These are phyloP conservation scores for Ophiostoma sp. DNA, from an alignment of 2,329 filamentous ascomycete genomes.

Conservation along the genomic window DNA sequence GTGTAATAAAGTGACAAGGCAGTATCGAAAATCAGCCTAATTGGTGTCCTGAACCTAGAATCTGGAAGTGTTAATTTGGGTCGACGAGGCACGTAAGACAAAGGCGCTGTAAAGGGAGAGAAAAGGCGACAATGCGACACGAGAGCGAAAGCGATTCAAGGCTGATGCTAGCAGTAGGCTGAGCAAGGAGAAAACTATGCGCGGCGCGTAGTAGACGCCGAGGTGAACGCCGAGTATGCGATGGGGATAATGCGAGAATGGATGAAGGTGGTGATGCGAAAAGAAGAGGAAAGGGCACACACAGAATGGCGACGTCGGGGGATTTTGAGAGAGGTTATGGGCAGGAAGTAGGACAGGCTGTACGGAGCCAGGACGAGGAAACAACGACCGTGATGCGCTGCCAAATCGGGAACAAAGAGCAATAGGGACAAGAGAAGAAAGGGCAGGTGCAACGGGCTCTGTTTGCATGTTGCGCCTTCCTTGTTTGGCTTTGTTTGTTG, in stretches of 20 bases:
- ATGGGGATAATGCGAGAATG: neutral
- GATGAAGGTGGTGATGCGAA: slow-evolving; percentile 1
- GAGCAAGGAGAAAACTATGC: neutral
- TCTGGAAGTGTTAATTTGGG: neutral
- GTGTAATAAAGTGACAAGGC: neutral
- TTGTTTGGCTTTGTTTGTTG: neutral
- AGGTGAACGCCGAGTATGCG: neutral
- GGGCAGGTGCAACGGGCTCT: neutral
- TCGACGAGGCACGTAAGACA: neutral
- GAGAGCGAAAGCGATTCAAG: neutral
- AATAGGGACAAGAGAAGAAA: neutral
- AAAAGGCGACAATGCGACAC: neutral
- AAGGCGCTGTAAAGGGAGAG: neutral
- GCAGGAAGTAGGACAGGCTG: neutral
- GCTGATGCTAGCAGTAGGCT: neutral
- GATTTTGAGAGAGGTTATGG: neutral
- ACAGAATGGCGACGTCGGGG: neutral
- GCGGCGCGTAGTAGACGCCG: neutral
- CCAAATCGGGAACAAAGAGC: neutral
- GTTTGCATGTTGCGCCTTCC: slow-evolving; percentile 5
- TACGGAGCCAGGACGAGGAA: neutral
- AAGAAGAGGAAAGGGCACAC: neutral
- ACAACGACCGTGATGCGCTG: neutral
- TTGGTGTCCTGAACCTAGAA: neutral
- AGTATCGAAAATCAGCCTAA: neutral